Evolutionary conservation across 1,284 basidiomycete species (phyloP).

Genomic region (Moesziomyces globuligerus): DNA sequence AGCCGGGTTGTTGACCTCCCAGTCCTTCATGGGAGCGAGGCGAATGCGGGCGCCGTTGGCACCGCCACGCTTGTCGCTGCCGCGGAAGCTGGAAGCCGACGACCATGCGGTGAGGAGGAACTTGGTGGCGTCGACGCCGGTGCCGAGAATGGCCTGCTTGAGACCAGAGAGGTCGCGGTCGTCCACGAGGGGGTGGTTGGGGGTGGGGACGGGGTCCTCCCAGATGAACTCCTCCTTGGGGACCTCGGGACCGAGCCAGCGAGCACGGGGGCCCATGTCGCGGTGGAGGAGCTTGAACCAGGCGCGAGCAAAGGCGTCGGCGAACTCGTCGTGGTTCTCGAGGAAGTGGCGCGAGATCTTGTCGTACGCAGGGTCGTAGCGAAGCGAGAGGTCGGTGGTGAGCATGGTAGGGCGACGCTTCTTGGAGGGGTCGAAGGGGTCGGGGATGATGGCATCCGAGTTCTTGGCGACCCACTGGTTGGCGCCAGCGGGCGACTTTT

Average conservation of each 20-base stretch:
- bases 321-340: conserved; percentile 35
- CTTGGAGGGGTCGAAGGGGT: conserved; percentile 40
- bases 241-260: conserved; percentile 42
- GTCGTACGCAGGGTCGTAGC: conserved; percentile 40
- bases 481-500: conserved; percentile 39
- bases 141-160: conserved; percentile 40
- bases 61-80: conserved; percentile 41
- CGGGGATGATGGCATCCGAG: conserved; percentile 43
- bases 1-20: conserved; percentile 42
- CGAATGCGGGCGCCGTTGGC: conserved; percentile 43
- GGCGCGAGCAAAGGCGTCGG: conserved; percentile 36
- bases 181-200: conserved; percentile 33
- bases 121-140: conserved; percentile 40
- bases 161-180: conserved; percentile 38
- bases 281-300: conserved; percentile 51
- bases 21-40: conserved; percentile 45
- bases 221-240: conserved; percentile 41
- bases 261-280: conserved; percentile 41
- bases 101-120: conserved; percentile 37
- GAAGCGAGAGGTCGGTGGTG: conserved; percentile 36
- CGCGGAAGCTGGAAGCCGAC: conserved; percentile 38
- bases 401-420: conserved; percentile 48
- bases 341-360: conserved; percentile 41
- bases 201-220: conserved; percentile 35
- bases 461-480: conserved; percentile 48